Base-by-base conservation (phyloP, 805 yeast species). In the Tetrapisispora taiwanensis region DNA sequence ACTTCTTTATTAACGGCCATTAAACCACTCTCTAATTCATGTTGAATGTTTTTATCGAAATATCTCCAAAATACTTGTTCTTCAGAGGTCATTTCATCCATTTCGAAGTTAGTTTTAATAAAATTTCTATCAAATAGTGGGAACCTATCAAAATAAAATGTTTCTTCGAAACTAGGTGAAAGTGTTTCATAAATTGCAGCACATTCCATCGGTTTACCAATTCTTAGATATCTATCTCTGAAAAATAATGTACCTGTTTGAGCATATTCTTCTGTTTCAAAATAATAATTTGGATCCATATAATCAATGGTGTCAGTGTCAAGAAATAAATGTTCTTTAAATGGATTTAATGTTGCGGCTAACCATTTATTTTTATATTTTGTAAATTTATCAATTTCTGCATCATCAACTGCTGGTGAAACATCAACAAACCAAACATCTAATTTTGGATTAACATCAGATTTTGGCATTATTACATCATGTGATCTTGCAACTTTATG, bases 261-360 rank as follows among this genome's bases (percentile, higher is more conserved):
- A 63, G 27, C 28, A 37, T 51, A 55, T 33, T 48, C 51, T n/a
- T 34, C 24, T 9, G 33, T 37, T 10, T 46, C 39, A 30, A 67
- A 58, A 12, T 53, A 57, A 3, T 60, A 55, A 3, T 69, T 66
- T 1, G 65, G 48, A 43, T 75, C 72, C 1, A 68, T 58, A 35
- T 72, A 56, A 2, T 73, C 62, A 3, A 75, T 72, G 0, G 73
- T 60, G 53, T 76, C 81, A 2, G 77, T 71, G 54, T 77, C 82
- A 22, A 77, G 43, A 22, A 77, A 60, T 7, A 76, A 57, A 31
- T 70, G 62, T 48, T 75, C 75, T 43, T 69, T 65, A 50, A 76
- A 76, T 13, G 76, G 63, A 47, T 63, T 69, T 60, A 74, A 75
- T 37, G 74, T 51, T 10, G 67, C 62, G 0, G 78, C 77, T 19